Base-by-base conservation (phyloP, 2,329 filamentous ascomycete genomes). In the Seiridium unicorne region DNA sequence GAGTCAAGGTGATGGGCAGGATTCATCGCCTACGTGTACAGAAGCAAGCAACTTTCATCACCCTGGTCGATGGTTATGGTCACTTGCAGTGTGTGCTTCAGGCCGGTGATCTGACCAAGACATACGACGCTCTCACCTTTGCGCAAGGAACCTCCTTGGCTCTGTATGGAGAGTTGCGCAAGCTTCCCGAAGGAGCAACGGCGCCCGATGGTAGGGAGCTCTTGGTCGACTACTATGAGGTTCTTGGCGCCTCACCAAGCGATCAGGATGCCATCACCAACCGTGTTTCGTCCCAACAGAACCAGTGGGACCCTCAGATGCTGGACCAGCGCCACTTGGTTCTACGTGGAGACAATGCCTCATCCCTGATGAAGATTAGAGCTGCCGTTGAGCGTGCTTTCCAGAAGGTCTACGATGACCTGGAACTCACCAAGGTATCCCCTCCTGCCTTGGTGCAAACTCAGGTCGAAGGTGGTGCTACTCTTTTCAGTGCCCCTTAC, bases 391-490 rank as follows among this genome's bases (percentile, higher is more conserved):
- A 96, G 74, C 86, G 84, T 66, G 91, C 93, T 10, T 97, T 97
- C 80, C 84, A 89, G 74, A 82, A 87, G 70, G 84, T 87, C 44
- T 97, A 92, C 80, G 86, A 90, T 70, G 90, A 95, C 73, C 79
- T 89, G 68, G 84, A 87, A 64, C 84, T 94, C 74, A 84, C 89
- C 70, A 93, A 97, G 78, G 93, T 97, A 64, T 90, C 89, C 54
- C 93, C 93, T 10, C 93, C 93, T 2, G 92, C 92, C 38, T 89
- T 96, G 75, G 95, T 97, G 62, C 95, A 96, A 80, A 98, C 94
- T 18, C 90, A 97, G 79, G 91, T 96, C 72, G 93, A 98, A 78
- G 93, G 93, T 65, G 93, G 93, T 60, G 87, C 91, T 68, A 97
- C 93, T 3, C 87, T 98, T 44, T 98, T 97, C 84, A 87, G 86